Conservation (phyloP, 2,329 filamentous ascomycete genomes). For the Xylaria sp. region DNA sequence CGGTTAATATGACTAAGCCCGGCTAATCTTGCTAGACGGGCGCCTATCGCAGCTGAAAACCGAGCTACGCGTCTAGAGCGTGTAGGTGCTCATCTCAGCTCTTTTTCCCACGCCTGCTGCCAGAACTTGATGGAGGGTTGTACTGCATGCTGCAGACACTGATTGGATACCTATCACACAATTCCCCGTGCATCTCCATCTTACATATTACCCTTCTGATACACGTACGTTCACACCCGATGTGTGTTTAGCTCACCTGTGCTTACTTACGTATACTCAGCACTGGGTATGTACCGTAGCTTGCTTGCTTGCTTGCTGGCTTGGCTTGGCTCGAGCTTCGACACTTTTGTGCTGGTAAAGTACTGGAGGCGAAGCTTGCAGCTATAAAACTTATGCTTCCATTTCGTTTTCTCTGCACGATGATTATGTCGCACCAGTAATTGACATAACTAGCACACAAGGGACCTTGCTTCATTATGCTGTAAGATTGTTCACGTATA, state of each 20-base stretch:
- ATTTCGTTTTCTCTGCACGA: background rate
- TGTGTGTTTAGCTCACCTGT: constrained; percentile 2
- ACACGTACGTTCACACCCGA: background rate
- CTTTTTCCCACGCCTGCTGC: background rate
- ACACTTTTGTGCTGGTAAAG: background rate
- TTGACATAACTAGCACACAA: background rate
- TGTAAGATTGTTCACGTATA: background rate
- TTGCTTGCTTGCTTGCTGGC: no score
- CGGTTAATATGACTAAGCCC: background rate
- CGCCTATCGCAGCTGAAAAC: constrained; percentile 7
- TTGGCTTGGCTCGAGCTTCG: no score
- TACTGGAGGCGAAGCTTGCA: constrained; percentile 13
- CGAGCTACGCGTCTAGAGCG: constrained; percentile 10
- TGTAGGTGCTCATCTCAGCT: constrained; percentile 22
- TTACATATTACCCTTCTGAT: background rate
- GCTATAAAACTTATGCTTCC: background rate
- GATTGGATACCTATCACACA: background rate
- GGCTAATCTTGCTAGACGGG: background rate
- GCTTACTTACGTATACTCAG: no score
- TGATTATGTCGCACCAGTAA: background rate
- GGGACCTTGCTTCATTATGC: background rate
- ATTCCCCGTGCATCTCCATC: constrained; percentile 1
- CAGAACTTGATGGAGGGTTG: background rate
- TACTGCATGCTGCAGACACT: constrained; percentile 17
- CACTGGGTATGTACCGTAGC: background rate